Evolutionary conservation across 352 stramenopile species (phyloP).

Genomic region (Phytophthora palmivora): DNA sequence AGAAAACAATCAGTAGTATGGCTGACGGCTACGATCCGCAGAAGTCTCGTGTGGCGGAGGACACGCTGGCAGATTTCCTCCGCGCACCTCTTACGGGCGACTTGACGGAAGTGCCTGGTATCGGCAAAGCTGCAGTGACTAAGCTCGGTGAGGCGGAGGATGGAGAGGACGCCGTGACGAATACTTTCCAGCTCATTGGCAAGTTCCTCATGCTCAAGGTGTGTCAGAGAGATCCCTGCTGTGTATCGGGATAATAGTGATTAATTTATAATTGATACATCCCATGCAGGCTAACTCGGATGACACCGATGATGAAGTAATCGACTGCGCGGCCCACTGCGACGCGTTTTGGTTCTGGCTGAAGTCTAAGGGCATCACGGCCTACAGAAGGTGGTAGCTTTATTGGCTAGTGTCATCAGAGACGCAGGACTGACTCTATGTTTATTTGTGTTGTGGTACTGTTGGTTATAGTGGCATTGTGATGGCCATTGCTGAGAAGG

Average conservation of each 20-base stretch:
- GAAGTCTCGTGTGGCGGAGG: slow-evolving; percentile 91
- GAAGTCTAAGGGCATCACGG: slow-evolving; percentile 94
- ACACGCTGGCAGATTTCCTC: slow-evolving; percentile 94
- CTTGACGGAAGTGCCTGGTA: slow-evolving; percentile 95
- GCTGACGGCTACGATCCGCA: slow-evolving; percentile 92
- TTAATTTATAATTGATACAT: slow-evolving; percentile 31
- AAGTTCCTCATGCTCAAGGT: slow-evolving; percentile 93
- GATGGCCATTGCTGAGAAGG: slow-evolving; percentile 97
- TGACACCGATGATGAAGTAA: slow-evolving; percentile 87
- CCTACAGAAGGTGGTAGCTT: slow-evolving; percentile 84
- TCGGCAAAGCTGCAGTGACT: slow-evolving; percentile 90
- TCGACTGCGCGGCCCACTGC: slow-evolving; percentile 95
- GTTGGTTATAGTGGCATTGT: slow-evolving; percentile 92
- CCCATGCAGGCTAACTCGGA: slow-evolving; percentile 72
- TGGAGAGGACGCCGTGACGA: slow-evolving; percentile 89
- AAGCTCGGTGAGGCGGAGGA: slow-evolving; percentile 88
- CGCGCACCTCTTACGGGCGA: slow-evolving; percentile 92
- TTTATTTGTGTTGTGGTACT: slow-evolving; percentile 15
- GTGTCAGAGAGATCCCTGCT: neutral
- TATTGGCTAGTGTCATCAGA: too few relatives aligned
- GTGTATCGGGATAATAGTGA: neutral
- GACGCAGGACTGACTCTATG: neutral
- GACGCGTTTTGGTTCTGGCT: slow-evolving; percentile 98
- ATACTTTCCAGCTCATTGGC: slow-evolving; percentile 98
- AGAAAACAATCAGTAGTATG: slow-evolving; percentile 32